Conservation (phyloP, 805 yeast genomes). For the Kuraishia capsulata region DNA sequence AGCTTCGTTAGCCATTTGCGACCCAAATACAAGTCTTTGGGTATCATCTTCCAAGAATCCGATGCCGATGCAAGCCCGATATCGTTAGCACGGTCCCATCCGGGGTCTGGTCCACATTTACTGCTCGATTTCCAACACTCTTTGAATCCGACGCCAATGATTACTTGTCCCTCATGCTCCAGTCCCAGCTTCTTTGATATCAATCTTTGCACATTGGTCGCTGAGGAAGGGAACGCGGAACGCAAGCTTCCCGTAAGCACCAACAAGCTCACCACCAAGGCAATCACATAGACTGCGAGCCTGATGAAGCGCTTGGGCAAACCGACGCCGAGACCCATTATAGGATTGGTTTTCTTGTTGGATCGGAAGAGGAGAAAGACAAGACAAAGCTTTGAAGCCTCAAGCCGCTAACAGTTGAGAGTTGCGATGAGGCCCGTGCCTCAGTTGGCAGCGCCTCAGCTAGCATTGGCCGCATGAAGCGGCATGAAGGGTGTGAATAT, state of each 20-base stretch:
- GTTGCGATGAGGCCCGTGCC: too few species aligned
- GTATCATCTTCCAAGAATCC: constrained; percentile 9
- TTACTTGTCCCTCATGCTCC: neutral
- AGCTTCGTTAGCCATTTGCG: constrained; percentile 6
- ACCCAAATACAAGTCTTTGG: constrained; percentile 13
- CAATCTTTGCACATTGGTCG: neutral
- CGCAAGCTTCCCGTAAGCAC: neutral
- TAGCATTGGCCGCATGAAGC: too few species aligned
- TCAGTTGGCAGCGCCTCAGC: too few species aligned
- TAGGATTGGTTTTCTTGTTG: too few species aligned
- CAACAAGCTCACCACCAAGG: neutral
- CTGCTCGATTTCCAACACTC: neutral
- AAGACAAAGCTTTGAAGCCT: too few species aligned
- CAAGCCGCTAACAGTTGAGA: too few species aligned
- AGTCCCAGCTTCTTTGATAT: neutral
- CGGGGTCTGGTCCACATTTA: neutral
- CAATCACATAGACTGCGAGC: neutral
- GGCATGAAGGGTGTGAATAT: too few species aligned
- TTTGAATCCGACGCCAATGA: constrained; percentile 1
- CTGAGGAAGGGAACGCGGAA: neutral
- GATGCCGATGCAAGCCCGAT: neutral
- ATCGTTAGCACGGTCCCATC: neutral
- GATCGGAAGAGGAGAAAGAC: too few species aligned
- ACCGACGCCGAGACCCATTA: too few species aligned
- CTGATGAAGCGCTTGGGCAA: neutral